Evolutionary conservation across 2,329 filamentous ascomycete species (phyloP), one percentile per base, ranked within the genome.

Genomic region (Fusarium verrucosum): DNA sequence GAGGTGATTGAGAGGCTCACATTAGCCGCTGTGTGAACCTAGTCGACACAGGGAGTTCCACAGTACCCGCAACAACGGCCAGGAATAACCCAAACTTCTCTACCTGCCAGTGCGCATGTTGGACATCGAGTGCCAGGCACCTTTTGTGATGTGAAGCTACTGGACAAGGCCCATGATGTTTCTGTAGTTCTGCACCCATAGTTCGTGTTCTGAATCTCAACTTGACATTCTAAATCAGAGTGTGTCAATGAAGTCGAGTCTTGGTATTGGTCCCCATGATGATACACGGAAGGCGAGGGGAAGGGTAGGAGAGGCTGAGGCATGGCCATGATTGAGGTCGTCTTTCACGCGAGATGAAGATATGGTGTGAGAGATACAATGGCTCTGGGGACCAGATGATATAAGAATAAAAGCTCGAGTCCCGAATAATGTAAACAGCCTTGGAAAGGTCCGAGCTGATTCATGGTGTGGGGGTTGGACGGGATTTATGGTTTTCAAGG

Each of bases 51-150:
- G 6, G 80, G 78, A 22, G 82, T 83, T 45, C 82, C 82, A 72
- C 82, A 85, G 64, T 81, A 80, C 28, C 79, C 79, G 68, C 83
- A 86, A 46, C 75, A 75, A 54, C 81, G 79, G 49, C 83, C 83
- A 28, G 82, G 83, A 59, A 85, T 83, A 22, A 86, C 83, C 83
- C 83, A 86, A 38, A 83, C 81, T 68, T 85, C 83, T 59, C 81
- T 77, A 58, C 83, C 83, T 41, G 77, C 75, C 37, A 75, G 70
- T 46, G 78, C 77, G 66, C 83, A 86, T 6, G 79, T 84, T 43
- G 83, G 82, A 70, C 83, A 86, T 66, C 79, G 77, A 23, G 84
- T 82, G 10, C 83, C 83, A 6, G 83, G 79, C 58, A 84, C 78
- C 72, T 78, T 60, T 33, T 61, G 36, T 10, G 50, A 46, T 23